These are phyloP conservation scores for Meyerozyma sp. DNA, from an alignment of 1,139 yeast species.

Conservation along the genomic window DNA sequence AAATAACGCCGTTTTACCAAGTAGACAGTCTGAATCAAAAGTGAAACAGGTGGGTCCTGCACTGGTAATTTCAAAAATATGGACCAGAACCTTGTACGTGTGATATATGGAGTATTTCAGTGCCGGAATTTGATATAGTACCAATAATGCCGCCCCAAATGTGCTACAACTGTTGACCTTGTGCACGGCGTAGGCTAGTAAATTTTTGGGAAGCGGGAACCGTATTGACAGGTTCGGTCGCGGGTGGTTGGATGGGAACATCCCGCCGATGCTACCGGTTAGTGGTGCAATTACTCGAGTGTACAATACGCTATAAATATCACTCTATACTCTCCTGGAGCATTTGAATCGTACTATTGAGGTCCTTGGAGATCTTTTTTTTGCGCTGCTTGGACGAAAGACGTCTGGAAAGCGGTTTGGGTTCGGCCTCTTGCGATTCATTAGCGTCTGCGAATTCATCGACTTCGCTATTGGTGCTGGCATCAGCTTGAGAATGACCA, in stretches of 20 bases:
- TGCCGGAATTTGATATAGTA: too few relatives aligned
- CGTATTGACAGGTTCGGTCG: not conserved
- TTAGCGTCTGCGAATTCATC: not conserved
- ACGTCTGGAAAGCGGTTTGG: not conserved
- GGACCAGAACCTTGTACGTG: too few relatives aligned
- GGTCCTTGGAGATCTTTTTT: constrained; percentile 26
- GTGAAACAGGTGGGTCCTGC: not conserved
- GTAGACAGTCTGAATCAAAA: not conserved
- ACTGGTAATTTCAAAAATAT: not conserved
- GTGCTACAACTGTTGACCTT: too few relatives aligned
- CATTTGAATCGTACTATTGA: constrained; percentile 38
- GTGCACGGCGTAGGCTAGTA: not conserved
- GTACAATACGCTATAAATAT: not conserved
- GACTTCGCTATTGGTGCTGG: not conserved
- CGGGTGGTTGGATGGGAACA: not conserved
- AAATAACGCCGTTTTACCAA: not conserved
- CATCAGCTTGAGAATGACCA: not conserved
- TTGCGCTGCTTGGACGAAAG: constrained; percentile 13
- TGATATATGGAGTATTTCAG: too few relatives aligned
- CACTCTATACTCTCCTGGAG: constrained; percentile 31
- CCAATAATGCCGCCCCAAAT: too few relatives aligned
- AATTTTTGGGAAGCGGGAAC: not conserved
- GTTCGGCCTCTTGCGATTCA: not conserved
- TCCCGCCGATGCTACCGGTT: too few relatives aligned
- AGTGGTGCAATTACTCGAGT: not conserved